Base-by-base conservation (phyloP, 1,139 yeast genomes). In the Nakaseomyces glabratus region DNA sequence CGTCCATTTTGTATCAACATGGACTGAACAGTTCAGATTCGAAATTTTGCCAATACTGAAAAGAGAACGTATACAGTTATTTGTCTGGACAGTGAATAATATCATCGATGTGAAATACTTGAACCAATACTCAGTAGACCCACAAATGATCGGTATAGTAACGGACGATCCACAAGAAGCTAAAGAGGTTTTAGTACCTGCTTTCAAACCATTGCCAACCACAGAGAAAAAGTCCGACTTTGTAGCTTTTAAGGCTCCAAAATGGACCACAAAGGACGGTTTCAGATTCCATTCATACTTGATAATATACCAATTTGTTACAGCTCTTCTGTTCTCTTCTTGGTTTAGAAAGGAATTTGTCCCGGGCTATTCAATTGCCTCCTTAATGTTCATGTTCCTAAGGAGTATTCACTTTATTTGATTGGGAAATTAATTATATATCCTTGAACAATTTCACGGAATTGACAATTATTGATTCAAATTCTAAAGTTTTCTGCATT, bases 51-150 rank as follows among this genome's bases (percentile, higher is more conserved):
- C 63, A 3, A 57, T 68, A 14, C 47, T 65, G 14, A 40, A 60
- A 24, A 49, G 60, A 4, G 63, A 71, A 31, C 63, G 69, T 36
- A 56, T 80, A 37, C 66, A 69, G 34, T 61, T 84, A 11, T 84
- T 75, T 58, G 62, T 82, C 14, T 88, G 97, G 97, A 88, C 97
- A 1, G 68, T 85, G 29, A 88, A 88, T 55, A 49, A 58, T 14
- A 53, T 55, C 8, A 47, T 51, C 16, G 60, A 61, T 26, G 62
- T 69, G 64, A 52, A 62, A 33, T 65, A 69, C 61, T 59, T 28
- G 45, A 48, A 38, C 24, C 56, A 50, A 18, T 49, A 65, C 6
- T 76, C 78, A 37, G 65, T 73, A 36, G 70, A 72, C 40, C 30
- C 30, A 2, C n/a, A 18, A 4, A 26, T 26, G 30, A 17, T 26